A percentile compares a stretch with the other conserved stretches of the same genome.
Conservation (phyloP, 371 early-diverging fungal species). For the Paraphysoderma sedebokerense region DNA sequence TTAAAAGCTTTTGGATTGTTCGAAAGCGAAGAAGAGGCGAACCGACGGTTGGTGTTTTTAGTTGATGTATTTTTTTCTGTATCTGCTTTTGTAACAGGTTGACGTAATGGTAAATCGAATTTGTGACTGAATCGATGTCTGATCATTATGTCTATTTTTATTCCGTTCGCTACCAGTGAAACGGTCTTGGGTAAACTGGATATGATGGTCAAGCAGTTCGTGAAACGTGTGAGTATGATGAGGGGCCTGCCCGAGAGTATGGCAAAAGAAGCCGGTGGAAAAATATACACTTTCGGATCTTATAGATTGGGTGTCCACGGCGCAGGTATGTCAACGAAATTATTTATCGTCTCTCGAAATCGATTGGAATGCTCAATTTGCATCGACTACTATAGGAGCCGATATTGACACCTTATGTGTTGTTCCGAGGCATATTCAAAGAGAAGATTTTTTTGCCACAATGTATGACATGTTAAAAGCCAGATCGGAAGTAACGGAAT, state of each 20-base stretch:
- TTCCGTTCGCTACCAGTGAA: constrained; percentile 35
- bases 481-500: constrained; percentile 69
- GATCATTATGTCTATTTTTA: not conserved
- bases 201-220: constrained; percentile 76
- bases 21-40: constrained; percentile 49
- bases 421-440: constrained; percentile 79
- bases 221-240: constrained; percentile 47
- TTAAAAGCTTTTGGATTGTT: constrained; percentile 50
- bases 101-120: constrained; percentile 3
- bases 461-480: constrained; percentile 78
- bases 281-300: constrained; percentile 98
- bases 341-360: not conserved
- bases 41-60: constrained; percentile 17
- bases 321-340: constrained; percentile 31
- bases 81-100: not conserved
- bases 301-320: constrained; percentile 98
- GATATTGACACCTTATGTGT: constrained; percentile 99
- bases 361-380: not conserved
- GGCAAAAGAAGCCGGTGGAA: constrained; percentile 82
- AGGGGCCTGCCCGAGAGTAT: constrained; percentile 53
- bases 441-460: constrained; percentile 88
- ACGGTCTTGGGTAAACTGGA: constrained; percentile 75
- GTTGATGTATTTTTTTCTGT: not conserved
- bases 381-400: constrained; percentile 33
- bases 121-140: not conserved